Evolutionary conservation across 1,139 yeast species (phyloP), one percentile per base, ranked within the genome.

Genomic region (Zygoascus meyerae): DNA sequence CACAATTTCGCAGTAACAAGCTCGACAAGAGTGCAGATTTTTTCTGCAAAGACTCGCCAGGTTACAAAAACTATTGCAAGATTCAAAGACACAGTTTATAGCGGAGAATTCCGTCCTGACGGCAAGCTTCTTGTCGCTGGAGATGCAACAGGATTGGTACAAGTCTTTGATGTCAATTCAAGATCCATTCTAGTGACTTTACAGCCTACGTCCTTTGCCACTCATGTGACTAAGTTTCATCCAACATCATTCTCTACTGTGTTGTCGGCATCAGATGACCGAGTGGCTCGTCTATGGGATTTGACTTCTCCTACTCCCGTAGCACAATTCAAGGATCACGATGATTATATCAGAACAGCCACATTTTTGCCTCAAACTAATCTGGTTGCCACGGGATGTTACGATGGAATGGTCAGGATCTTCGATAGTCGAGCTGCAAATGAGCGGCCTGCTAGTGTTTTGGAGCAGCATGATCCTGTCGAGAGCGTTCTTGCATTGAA

Each of bases 1-100:
- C 81, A 86, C 62, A 97, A 92, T 68, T 86, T 92, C 69, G 97
- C 97, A 18, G 89, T 92, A 26, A 84, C 97, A 0, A 83, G 95
- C 36, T 83, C 95, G 18, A 85, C 97, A 1, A 75, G 97, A 60
- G 85, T 94, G 45, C 97, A 92, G 64, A 79, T 94, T 9, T 86
- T 90, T 61, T 86, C 95, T 0, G 83, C 96, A 15, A 86, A 87
- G 64, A 92, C 98, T 0, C 76, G 97, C 59, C 95, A 87, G 62
- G 96, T 89, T 4, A 71, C 80, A 44, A 86, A 87, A 68, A 89
- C 96, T 0, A 86, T 89, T 56, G 83, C 96, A 2, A 70, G 97
- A 55, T 92, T 92, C 66, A 89, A 86, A 63, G 97, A 92, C 58
- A 82, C 90, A 0, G 97, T 89, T 0, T 87, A 84, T 63, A 75